Base-by-base conservation (phyloP, 2,329 filamentous ascomycete genomes). In the Dryadomyces quercus-mongolicae region DNA sequence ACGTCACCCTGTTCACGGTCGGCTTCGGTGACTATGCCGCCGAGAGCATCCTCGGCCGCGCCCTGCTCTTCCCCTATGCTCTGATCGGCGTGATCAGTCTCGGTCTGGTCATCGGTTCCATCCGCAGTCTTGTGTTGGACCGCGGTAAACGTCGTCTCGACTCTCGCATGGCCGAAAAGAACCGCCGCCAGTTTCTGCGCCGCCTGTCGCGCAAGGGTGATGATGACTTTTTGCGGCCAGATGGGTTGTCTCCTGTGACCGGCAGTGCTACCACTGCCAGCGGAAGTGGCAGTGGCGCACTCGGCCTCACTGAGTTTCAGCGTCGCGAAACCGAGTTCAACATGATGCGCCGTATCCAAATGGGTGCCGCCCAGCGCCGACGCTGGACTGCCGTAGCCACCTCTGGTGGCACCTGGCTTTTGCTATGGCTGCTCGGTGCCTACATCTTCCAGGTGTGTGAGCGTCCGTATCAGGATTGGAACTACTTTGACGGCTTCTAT, bases 341-440 rank as follows among this genome's bases (percentile, higher is more conserved):
- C 18, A 73, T 89, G 1, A 94, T 96, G 91, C 82, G 90, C 31
- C 76, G 75, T 54, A 90, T 95, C 47, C 89, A 95, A 66, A 65
- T 72, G 2, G 71, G 77, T 9, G 84, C 87, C 0, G 73, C 78
- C 1, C 71, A 67, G 6, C 84, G 84, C 60, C 82, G 86, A 54
- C 80, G 82, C 38, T 95, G 89, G 88, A 80, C 81, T 54, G 81
- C 85, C 22, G 75, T 95, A 59, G 71, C 74, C 2, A 73, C 86
- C 38, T 93, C 88, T 0, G 69, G 82, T 0, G 69, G 76, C 8
- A 80, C 81, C 0, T 94, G 90, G 73, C 69, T 84, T 0, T 67
- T 85, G 0, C 75, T 96, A 10, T 95, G 91, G 90, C 81, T 88
- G 38, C 70, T 86, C 0, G 91, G 91, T 3, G 89, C 89, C 2